Evolutionary conservation across 2,329 filamentous ascomycete species (phyloP).

Genomic region (Thelonectria blattea): DNA sequence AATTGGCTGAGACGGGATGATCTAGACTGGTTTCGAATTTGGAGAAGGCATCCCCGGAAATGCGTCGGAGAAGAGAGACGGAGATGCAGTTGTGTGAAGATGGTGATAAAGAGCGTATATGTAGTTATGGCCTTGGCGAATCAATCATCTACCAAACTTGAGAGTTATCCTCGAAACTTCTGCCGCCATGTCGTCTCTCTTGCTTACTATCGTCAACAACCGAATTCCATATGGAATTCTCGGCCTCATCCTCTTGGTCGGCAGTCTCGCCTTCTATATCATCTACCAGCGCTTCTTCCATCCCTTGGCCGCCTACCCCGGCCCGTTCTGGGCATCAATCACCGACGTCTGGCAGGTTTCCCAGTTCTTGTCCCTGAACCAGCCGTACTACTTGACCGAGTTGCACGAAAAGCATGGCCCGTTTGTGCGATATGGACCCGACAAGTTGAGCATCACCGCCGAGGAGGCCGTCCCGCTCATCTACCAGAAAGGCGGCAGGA

Average conservation of each 20-base stretch:
- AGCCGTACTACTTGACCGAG: conserved; percentile 22
- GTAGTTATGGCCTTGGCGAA: neutral
- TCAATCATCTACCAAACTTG: neutral
- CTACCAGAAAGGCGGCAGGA: conserved; percentile 18
- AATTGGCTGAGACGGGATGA: neutral
- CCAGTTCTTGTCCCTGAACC: conserved; percentile 17
- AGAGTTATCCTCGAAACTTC: neutral
- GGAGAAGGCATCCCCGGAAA: neutral
- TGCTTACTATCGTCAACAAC: neutral
- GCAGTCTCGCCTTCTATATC: conserved; percentile 6
- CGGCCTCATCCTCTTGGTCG: neutral
- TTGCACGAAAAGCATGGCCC: conserved; percentile 19
- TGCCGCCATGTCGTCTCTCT: neutral
- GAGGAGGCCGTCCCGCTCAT: conserved; percentile 18
- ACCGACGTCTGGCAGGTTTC: conserved; percentile 23
- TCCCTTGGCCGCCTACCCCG: conserved; percentile 20
- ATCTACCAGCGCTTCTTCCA: conserved; percentile 23
- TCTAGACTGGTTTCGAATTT: neutral
- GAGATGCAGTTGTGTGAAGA: neutral
- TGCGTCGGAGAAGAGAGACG: conserved; percentile 1
- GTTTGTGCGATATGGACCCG: conserved; percentile 23
- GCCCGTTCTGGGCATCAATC: conserved; percentile 21
- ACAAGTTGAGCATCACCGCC: conserved; percentile 22
- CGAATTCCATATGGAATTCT: neutral
- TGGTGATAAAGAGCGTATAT: neutral